Percentiles rank a stretch among this genome's conserved stretches.
Evolutionary conservation across 306 rosid species (phyloP).

Genomic region (Castanea crenata): DNA sequence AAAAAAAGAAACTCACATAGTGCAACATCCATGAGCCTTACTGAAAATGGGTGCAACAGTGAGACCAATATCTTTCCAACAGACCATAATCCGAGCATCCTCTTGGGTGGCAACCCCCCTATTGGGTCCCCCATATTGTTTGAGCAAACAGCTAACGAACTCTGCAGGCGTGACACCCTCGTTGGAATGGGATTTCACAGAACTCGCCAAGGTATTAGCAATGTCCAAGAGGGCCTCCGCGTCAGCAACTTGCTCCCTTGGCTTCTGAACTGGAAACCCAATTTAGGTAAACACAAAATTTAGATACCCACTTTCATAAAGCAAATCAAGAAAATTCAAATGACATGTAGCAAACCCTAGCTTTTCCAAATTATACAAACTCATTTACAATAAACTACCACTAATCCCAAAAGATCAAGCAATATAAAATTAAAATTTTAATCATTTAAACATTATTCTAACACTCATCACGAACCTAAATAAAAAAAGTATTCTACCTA

Average conservation of each 20-base stretch:
- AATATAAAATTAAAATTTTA: too few relatives aligned
- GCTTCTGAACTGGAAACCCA: slow-evolving; percentile 58
- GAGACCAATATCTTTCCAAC: slow-evolving; percentile 56
- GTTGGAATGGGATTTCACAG: slow-evolving; percentile 55
- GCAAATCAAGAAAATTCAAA: too few relatives aligned
- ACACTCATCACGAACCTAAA: too few relatives aligned
- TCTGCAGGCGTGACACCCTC: slow-evolving; percentile 69
- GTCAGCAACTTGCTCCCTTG: slow-evolving; percentile 85
- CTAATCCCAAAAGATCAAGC: too few relatives aligned
- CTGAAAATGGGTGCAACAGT: slow-evolving; percentile 50
- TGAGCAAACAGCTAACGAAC: slow-evolving; percentile 52
- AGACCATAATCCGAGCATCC: slow-evolving; percentile 10
- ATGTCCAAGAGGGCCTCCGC: slow-evolving; percentile 74
- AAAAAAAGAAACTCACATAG: slow-evolving; percentile 48
- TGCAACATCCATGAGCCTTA: slow-evolving; percentile 54
- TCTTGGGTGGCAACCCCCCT: background rate
- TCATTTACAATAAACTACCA: too few relatives aligned
- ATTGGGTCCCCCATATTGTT: slow-evolving; percentile 34
- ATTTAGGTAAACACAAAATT: background rate
- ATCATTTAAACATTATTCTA: too few relatives aligned
- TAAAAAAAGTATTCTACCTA: too few relatives aligned
- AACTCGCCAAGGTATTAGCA: slow-evolving; percentile 46
- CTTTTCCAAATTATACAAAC: too few relatives aligned
- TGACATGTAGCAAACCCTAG: too few relatives aligned
- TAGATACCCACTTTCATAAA: background rate